phyloP scores from a whole-genome alignment of 1,284 basidiomycete genomes.

The Austroboletus sp. region DNA sequence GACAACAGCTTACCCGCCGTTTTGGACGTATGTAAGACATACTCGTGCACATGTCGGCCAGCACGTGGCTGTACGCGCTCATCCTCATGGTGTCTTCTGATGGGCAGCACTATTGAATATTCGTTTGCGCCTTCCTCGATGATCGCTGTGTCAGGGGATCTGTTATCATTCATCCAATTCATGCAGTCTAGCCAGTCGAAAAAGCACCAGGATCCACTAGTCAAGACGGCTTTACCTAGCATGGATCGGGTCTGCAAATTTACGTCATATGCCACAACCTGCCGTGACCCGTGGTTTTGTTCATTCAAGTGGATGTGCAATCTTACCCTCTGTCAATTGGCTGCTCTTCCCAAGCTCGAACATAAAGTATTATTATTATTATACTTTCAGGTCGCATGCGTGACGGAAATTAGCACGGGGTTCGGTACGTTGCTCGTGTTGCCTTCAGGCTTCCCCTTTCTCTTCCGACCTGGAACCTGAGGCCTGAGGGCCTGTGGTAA shows the following conservation, averaged over 20 bases:
- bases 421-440: not conserved
- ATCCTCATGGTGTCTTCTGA: constrained; percentile 13
- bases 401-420: not conserved
- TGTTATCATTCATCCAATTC: not conserved
- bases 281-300: no score
- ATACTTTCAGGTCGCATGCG: not conserved
- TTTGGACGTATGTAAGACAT: constrained; percentile 11
- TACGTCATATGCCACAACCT: constrained; percentile 16
- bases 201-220: not conserved
- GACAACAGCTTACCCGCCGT: not conserved
- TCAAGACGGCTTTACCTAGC: not conserved
- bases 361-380: not conserved
- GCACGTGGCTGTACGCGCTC: constrained; percentile 11
- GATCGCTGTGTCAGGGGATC: constrained; percentile 12
- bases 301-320: constrained; percentile 6
- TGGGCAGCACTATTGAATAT: not conserved
- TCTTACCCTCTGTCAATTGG: constrained; percentile 1
- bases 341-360: constrained; percentile 1
- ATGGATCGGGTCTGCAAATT: constrained; percentile 5
- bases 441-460: not conserved
- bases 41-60: not conserved
- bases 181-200: not conserved
- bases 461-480: not conserved
- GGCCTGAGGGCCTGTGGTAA: not conserved
- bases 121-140: constrained; percentile 7